Evolutionary conservation across 768 basidiomycete genomes (phyloP), one percentile per base, ranked within the genome.

Genomic region (Rhodotorula graminis): DNA sequence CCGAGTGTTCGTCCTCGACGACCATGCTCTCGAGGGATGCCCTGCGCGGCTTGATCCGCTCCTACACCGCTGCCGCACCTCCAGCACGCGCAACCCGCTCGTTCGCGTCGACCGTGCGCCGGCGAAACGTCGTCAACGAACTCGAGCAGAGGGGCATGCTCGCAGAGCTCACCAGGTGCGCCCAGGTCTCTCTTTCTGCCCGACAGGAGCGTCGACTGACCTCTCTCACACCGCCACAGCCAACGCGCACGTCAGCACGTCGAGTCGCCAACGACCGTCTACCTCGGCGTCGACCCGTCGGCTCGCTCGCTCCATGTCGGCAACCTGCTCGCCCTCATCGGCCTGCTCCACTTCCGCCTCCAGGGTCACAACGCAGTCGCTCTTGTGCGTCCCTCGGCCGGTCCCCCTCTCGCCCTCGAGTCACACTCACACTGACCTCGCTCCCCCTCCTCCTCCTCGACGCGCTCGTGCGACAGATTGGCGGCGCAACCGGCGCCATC

Each of bases 401-500:
- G 6, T 8, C 14, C 0, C 46, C 27, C 12, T 46, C 44, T 1
- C 0, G n/a, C 19, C 8, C 2, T 0, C 5, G 12, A 29, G 29
- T 4, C 0, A 2, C 15, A 27, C 11, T 2, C 40, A n/a, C 5
- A 29, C 60, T 50, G 33, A 27, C 56, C 31, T 18, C 25, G 33
- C 18, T 18, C n/a, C 15, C n/a, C n/a, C n/a, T n/a, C n/a, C n/a
- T n/a, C 3, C 1, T 16, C 44, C 15, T 46, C 12, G 37, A 37
- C 37, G 4, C 37, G 37, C 37, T 37, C 37, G 37, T 9, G 15
- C 44, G 44, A 9, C 78, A 98, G 95, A 90, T 97, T 80, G 95
- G 96, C 46, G 93, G 93, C 1, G 94, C 93, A 16, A 98, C 95
- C 0, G 96, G 93, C 16, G 87, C 90, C n/a, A 89, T 99, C 58